Base-by-base conservation (phyloP, 805 yeast species). In the Saturnispora mendoncae region DNA sequence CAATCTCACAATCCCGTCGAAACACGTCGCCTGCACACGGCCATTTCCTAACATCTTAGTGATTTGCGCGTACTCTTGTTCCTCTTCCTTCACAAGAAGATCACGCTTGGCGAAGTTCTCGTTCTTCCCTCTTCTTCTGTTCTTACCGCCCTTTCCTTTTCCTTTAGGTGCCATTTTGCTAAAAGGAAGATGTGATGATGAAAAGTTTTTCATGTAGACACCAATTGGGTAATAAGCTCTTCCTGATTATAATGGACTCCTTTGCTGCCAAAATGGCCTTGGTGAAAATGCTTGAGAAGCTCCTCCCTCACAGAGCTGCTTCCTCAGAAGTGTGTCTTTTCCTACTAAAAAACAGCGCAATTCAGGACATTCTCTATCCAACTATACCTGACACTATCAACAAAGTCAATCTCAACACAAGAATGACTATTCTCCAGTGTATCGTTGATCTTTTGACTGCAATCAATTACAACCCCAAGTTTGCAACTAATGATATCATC, bases 21-120 rank as follows among this genome's bases (percentile, higher is more conserved):
- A 92, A 69, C 98, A 92, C 38, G 79, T 65, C 42, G 95, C 96
- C 64, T 88, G 95, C 42, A 92, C 81, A 67, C 98, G 80, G 51
- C 98, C 97, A 61, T 88, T 88, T 64, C 99, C 99, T 55, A 92
- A 78, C 97, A 92, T 90, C 68, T 87, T 90, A 64, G 90, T 78
- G 61, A 92, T 92, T 70, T 94, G 98, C 43, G 96, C 99, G 58
- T 92, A 92, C 65, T 92, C 97, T 71, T 92, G 98, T 45, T 95
- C 95, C 57, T 92, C 99, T 50, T 92, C 99, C 58, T 80, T 86
- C 64, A 73, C 76, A 61, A 79, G 75, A 55, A 92, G 76, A 63
- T 92, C 99, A 71, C 99, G 85, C 74, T 92, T 92, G 67, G 86
- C 88, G 50, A 82, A 79, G 65, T 79, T 78, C 62, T 82, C 95